A percentile compares a stretch with the other conserved stretches of the same genome.
phyloP scores from a whole-genome alignment of 352 stramenopile species.

The Globisporangium emineosum region DNA sequence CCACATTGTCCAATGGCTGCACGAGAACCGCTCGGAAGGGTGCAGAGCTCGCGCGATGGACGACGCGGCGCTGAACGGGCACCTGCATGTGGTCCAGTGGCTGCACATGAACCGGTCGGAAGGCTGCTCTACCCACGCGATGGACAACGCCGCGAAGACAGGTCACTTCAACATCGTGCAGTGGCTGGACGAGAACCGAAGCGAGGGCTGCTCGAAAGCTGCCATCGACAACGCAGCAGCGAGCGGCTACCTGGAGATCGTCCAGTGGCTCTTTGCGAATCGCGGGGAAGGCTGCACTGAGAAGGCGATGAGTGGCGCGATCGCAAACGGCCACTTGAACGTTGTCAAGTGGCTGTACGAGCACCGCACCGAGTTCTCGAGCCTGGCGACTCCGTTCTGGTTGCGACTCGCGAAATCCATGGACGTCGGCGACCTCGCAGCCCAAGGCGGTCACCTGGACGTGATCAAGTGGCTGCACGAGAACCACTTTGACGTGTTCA shows the following conservation, averaged over 20 bases:
- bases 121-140: neutral
- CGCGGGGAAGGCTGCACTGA: slow-evolving; percentile 16
- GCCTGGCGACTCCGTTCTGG: slow-evolving; percentile 1
- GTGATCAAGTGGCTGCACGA: slow-evolving; percentile 1
- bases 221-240: slow-evolving; percentile 25
- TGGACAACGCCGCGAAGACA: neutral
- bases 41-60: neutral
- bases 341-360: slow-evolving; percentile 25
- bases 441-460: neutral
- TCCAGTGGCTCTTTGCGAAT: slow-evolving; percentile 22
- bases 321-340: slow-evolving; percentile 18
- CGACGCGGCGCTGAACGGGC: neutral
- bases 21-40: slow-evolving; percentile 1
- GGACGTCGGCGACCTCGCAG: neutral
- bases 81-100: neutral
- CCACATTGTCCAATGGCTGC: slow-evolving; percentile 3
- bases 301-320: slow-evolving; percentile 17
- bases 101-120: neutral
- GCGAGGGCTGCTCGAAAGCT: slow-evolving; percentile 21
- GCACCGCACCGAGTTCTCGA: slow-evolving; percentile 1
- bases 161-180: slow-evolving; percentile 1
- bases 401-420: neutral
- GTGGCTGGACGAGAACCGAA: slow-evolving; percentile 18
- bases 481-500: slow-evolving; percentile 1
- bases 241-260: slow-evolving; percentile 25